These are phyloP conservation scores for Samsoniella hepiali DNA, from an alignment of 2,329 filamentous ascomycete genomes.

Conservation along the genomic window DNA sequence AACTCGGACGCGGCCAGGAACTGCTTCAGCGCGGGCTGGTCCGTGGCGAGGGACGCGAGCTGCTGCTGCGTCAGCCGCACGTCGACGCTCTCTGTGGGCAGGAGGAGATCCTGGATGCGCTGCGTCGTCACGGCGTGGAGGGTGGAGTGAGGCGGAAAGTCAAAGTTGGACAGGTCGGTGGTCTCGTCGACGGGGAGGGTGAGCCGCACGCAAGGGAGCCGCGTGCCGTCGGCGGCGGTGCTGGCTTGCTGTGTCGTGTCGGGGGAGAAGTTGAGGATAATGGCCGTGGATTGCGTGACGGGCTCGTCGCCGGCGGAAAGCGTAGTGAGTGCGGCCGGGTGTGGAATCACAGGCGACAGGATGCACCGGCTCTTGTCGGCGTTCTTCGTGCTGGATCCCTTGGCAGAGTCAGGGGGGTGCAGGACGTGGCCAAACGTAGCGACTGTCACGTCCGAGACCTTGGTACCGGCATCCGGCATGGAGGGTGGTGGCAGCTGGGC, in stretches of 20 bases:
- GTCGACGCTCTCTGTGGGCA: conserved; percentile 47
- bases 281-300: conserved; percentile 28
- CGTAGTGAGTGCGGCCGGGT: conserved; percentile 42
- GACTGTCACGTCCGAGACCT: background rate
- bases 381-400: background rate
- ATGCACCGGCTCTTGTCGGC: conserved; percentile 29
- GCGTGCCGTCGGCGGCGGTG: background rate
- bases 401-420: conserved; percentile 28
- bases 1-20: conserved; percentile 47
- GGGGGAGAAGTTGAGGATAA: conserved; percentile 48
- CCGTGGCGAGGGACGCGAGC: conserved; percentile 38
- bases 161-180: conserved; percentile 28
- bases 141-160: conserved; percentile 29
- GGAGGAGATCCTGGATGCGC: conserved; percentile 41
- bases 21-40: conserved; percentile 35
- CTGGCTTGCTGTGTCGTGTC: conserved; percentile 22
- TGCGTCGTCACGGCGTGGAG: conserved; percentile 31
- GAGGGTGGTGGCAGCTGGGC: background rate
- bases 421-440: conserved; percentile 52
- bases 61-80: conserved; percentile 40
- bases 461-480: background rate
- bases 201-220: conserved; percentile 29
- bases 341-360: conserved; percentile 45
- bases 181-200: conserved; percentile 31
- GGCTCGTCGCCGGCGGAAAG: conserved; percentile 32